Percentiles rank a stretch among this genome's conserved stretches.
Evolutionary conservation across 176 grass and related monocot species (phyloP).

Genomic region (Juncus inflexus): DNA sequence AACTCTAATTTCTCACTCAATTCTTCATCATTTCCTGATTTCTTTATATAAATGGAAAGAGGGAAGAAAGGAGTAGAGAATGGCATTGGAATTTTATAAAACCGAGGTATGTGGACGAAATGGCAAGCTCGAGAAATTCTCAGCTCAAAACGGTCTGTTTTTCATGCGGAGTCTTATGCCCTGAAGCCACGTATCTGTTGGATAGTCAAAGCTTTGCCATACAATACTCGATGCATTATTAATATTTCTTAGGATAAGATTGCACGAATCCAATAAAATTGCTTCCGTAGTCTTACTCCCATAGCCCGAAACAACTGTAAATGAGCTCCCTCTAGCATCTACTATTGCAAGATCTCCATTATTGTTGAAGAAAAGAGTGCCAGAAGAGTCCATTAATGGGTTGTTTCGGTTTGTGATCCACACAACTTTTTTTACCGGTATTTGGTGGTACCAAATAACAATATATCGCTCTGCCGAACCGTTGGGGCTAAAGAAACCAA

Average conservation of each 20-base stretch:
- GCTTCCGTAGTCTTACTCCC: background rate
- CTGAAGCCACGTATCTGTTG: constrained; percentile 21
- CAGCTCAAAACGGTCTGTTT: too few relatives aligned
- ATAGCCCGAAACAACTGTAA: background rate
- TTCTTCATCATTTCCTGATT: too few relatives aligned
- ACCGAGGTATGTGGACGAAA: too few relatives aligned
- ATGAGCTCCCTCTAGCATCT: constrained; percentile 36
- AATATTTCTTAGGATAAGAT: constrained; percentile 10
- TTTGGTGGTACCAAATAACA: constrained; percentile 40
- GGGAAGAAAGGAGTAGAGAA: too few relatives aligned
- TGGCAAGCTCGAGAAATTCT: too few relatives aligned
- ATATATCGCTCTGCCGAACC: constrained; percentile 32
- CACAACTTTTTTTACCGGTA: background rate
- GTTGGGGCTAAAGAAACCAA: constrained; percentile 59
- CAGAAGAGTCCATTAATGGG: constrained; percentile 31
- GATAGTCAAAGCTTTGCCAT: constrained; percentile 36
- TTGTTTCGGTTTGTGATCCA: constrained; percentile 58
- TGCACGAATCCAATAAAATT: constrained; percentile 19
- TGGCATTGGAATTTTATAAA: too few relatives aligned
- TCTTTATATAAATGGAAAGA: too few relatives aligned
- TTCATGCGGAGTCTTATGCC: constrained; percentile 20
- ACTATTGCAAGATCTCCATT: constrained; percentile 33
- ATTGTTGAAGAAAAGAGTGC: constrained; percentile 38
- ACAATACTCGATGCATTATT: background rate
- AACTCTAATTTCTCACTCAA: too few relatives aligned